phyloP scores from a whole-genome alignment of 2,329 filamentous ascomycete species.

The Coniochaeta prunicola region DNA sequence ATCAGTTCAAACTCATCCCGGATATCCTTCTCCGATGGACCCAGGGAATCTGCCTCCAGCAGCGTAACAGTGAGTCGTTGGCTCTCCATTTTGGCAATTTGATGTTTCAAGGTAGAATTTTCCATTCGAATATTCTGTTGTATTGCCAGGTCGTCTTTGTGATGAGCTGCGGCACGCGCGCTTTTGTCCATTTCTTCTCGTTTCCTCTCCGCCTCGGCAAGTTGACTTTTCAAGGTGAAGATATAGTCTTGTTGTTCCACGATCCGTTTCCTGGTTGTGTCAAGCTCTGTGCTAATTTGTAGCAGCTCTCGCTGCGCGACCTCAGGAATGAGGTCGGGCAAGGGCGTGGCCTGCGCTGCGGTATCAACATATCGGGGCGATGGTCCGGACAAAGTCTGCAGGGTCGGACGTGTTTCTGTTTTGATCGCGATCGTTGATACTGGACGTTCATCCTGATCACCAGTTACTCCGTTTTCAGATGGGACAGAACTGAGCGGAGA shows the following conservation, averaged over 20 bases:
- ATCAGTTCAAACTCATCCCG: not conserved
- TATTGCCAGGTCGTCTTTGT: not conserved
- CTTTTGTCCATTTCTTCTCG: not conserved
- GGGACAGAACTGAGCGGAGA: not conserved
- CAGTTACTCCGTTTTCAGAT: not conserved
- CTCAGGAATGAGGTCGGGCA: not conserved
- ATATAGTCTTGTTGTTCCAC: not conserved
- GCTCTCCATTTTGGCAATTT: not conserved
- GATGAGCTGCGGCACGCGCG: slow-evolving; percentile 1
- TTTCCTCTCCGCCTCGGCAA: slow-evolving; percentile 1
- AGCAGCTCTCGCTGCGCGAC: not conserved
- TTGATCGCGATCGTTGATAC: not conserved
- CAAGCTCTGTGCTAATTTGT: not conserved
- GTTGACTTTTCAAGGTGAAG: slow-evolving; percentile 4
- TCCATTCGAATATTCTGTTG: slow-evolving; percentile 1
- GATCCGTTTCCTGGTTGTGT: not conserved
- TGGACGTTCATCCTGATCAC: not conserved
- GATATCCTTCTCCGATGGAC: not conserved
- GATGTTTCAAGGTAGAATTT: not conserved
- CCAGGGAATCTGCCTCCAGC: not conserved
- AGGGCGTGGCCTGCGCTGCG: not conserved
- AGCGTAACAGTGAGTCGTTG: not conserved
- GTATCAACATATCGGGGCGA: not conserved
- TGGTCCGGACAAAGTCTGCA: not conserved
- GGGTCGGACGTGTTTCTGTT: not conserved